Conservation (phyloP, 208 protist genomes). For the Leishmania arabica region DNA sequence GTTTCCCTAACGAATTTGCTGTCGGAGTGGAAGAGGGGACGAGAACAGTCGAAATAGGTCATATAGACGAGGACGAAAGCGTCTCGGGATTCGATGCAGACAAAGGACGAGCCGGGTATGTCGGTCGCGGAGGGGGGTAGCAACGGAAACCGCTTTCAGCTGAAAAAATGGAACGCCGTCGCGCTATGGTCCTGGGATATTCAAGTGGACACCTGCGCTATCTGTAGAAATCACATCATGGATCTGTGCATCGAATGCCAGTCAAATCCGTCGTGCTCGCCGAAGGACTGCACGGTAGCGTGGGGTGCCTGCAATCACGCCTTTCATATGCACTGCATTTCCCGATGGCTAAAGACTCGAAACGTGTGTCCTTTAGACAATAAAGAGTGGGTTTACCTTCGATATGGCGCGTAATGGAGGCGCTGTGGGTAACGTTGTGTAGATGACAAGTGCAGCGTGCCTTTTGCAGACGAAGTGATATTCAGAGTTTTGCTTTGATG, state of each 20-base stretch:
- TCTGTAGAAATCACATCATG: constrained; percentile 99
- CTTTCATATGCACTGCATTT: constrained; percentile 99
- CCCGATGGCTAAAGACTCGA: constrained; percentile 98
- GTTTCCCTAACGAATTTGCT: not conserved
- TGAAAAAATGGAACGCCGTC: constrained; percentile 99
- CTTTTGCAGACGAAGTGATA: not conserved
- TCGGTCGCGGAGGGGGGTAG: constrained; percentile 15
- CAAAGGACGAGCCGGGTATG: constrained; percentile 18
- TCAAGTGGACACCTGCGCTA: constrained; percentile 98
- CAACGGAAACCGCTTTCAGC: constrained; percentile 60
- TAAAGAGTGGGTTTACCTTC: constrained; percentile 97
- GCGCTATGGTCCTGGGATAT: constrained; percentile 99
- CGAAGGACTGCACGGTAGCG: constrained; percentile 96
- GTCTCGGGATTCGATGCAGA: constrained; percentile 10
- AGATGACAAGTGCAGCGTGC: not conserved
- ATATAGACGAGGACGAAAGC: not conserved
- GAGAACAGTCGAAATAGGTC: not conserved
- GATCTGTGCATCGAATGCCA: constrained; percentile 99
- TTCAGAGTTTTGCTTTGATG: not conserved
- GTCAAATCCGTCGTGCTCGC: constrained; percentile 91
- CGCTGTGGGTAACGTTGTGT: not conserved
- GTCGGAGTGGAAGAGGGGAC: not conserved
- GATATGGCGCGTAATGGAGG: constrained; percentile 86
- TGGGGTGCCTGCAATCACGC: constrained; percentile 99
- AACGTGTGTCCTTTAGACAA: constrained; percentile 98